Percentiles rank a stretch among this genome's conserved stretches.
phyloP scores from a whole-genome alignment of 2,329 filamentous ascomycete species.

The Dothidotthia symphoricarpi region DNA sequence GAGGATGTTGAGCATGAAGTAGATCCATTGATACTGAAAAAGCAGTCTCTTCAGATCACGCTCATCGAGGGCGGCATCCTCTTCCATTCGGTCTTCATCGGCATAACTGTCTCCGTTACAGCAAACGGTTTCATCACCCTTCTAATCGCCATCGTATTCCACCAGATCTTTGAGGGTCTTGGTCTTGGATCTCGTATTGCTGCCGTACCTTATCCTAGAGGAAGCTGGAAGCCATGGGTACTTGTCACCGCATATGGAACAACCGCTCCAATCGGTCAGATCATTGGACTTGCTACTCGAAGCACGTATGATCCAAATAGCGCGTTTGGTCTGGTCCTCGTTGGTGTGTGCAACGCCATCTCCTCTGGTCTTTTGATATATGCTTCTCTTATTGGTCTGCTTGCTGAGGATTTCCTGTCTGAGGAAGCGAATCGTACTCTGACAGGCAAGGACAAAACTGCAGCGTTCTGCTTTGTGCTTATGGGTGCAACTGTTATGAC shows the following conservation, averaged over 20 bases:
- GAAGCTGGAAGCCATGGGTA: conserved; percentile 59
- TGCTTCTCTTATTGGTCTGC: conserved; percentile 61
- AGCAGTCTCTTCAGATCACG: conserved; percentile 42
- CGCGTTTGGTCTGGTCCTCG: conserved; percentile 62
- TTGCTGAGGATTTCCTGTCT: conserved; percentile 65
- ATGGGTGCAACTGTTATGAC: conserved; percentile 42
- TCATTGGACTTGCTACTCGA: conserved; percentile 59
- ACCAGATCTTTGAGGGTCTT: conserved; percentile 63
- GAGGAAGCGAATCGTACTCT: conserved; percentile 47
- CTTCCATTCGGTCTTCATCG: conserved; percentile 64
- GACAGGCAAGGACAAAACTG: conserved; percentile 54
- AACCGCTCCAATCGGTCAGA: conserved; percentile 64
- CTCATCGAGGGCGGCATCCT: conserved; percentile 61
- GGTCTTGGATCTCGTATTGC: conserved; percentile 62
- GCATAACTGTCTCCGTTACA: conserved; percentile 60
- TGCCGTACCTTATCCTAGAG: conserved; percentile 58
- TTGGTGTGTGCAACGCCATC: conserved; percentile 66
- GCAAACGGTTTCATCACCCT: conserved; percentile 58
- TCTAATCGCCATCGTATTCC: conserved; percentile 62
- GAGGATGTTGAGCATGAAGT: conserved; percentile 38
- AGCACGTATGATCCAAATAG: conserved; percentile 62
- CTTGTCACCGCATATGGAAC: conserved; percentile 63
- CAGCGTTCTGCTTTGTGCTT: conserved; percentile 49
- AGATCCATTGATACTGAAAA: conserved; percentile 41
- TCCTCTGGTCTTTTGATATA: conserved; percentile 62